Percentiles rank a stretch among this genome's conserved stretches.
Evolutionary conservation across 345 rosid species (phyloP).

Genomic region (Populus deltoides): DNA sequence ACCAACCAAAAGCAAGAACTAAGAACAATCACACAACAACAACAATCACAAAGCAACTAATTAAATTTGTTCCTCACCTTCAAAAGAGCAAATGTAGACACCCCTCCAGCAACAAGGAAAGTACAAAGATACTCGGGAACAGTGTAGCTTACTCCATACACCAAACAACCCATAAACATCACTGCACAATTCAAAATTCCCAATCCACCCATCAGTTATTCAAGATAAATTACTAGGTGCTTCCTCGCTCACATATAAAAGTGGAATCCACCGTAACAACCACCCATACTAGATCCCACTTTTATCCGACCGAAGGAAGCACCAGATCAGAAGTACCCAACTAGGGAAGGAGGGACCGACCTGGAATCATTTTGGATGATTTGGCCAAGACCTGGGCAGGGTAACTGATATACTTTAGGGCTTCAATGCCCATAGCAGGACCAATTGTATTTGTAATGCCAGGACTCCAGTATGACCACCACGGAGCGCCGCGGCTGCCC

Average conservation of each 20-base stretch:
- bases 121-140: conserved; percentile 74
- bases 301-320: too few relatives aligned
- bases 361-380: conserved; percentile 98
- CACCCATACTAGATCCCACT: too few relatives aligned
- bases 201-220: background rate
- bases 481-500: conserved; percentile 69
- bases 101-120: conserved; percentile 94
- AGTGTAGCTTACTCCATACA: conserved; percentile 82
- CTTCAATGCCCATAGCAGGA: conserved; percentile 98
- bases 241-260: too few relatives aligned
- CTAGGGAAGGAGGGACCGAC: conserved; percentile 24
- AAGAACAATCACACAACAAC: background rate
- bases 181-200: conserved; percentile 40
- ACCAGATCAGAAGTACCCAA: too few relatives aligned
- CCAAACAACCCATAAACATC: conserved; percentile 89
- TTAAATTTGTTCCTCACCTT: conserved; percentile 45
- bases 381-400: conserved; percentile 98
- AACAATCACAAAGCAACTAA: background rate
- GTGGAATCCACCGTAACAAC: too few relatives aligned
- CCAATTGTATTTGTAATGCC: conserved; percentile 97
- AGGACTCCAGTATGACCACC: conserved; percentile 97
- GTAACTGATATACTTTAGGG: conserved; percentile 90
- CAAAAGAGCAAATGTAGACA: conserved; percentile 73
- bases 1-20: background rate
- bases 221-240: too few relatives aligned